Evolutionary conservation across 305 asterid species (phyloP), one percentile per base, ranked within the genome.

Genomic region (Fraxinus angustifolia): DNA sequence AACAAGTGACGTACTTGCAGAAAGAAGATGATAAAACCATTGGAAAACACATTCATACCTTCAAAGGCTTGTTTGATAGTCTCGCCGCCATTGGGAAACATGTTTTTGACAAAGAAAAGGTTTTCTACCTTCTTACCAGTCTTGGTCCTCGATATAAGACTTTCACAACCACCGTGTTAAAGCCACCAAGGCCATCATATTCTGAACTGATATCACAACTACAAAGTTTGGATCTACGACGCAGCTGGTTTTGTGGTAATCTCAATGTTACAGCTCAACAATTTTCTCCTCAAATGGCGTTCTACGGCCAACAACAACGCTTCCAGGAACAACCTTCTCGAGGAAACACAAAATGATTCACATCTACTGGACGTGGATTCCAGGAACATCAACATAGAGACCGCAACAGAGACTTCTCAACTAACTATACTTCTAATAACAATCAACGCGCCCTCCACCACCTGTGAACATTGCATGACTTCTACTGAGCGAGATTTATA

Each of bases 351-450:
- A 23, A 23, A 23, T 3, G 4, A 1, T 56, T 77, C 50, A 56
- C 19, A 0, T 77, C 48, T 0, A 1, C 0, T 1, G 36, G 75
- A 1, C 19, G 33, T 14, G 74, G 75, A 2, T 78, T 60, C 33
- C 79, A 34, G n/a, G 75, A 42, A 1, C 79, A 58, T 3, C 35
- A 35, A 19, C n/a, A 35, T 28, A 67, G n/a, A 3, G 5, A 1
- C 0, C 34, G 36, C 33, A 11, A 31, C 0, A 1, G n/a, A 0
- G 38, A 36, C 4, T 17, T 10, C 4, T 11, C 8, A 14, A 2
- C 1, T 7, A 12, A 4, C 1, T 65, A 5, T 0, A 2, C n/a
- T 19, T 0, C 4, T 0, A 0, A 0, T 0, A 58, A 12, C 6
- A 6, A 21, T 7, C 28, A 16, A 2, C 26, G 0, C 1, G 4